Base-by-base conservation (phyloP, 345 rosid species). In the Passiflora organensis region DNA sequence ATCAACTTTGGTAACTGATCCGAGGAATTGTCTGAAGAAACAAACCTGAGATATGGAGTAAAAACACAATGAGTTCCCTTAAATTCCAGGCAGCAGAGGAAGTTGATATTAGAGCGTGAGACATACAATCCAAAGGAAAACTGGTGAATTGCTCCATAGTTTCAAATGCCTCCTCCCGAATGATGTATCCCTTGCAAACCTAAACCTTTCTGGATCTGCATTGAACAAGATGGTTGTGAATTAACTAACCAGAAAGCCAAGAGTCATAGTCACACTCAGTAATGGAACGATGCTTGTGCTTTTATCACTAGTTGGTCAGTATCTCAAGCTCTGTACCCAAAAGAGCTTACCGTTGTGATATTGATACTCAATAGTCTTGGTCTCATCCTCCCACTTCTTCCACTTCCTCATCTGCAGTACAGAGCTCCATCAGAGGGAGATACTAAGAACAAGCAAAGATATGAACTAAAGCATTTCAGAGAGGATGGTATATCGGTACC, bases 181-280 rank as follows among this genome's bases (percentile, higher is more conserved):
- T 2, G 99, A 89, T 59, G 99, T 93, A 56, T 93, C 99, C 45
- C 96, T 86, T 13, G 99, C 85, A 72, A 93, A 86, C 47, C 97
- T 77, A 63, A 93, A 93, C 70, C 99, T 82, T 60, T 86, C 94
- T 0, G 99, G 97, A 71, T 93, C 99, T 93, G 73, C 52, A 59
- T 10, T 39, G n/a, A 17, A 19, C 45, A 2, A 56, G 56, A 18
- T 14, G 5, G 28, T n/a, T n/a, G n/a, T n/a, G n/a, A n/a, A n/a
- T n/a, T n/a, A n/a, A n/a, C n/a, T n/a, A n/a, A n/a, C n/a, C n/a
- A n/a, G n/a, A n/a, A n/a, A n/a, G n/a, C n/a, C n/a, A n/a, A n/a
- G n/a, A n/a, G n/a, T n/a, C n/a, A n/a, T n/a, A n/a, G n/a, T n/a
- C n/a, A n/a, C n/a, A n/a, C n/a, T n/a, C n/a, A n/a, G n/a, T n/a